A percentile compares a stretch with the other conserved stretches of the same genome.
phyloP scores from a whole-genome alignment of 2,329 filamentous ascomycete genomes.

The Aspergillus persii region DNA sequence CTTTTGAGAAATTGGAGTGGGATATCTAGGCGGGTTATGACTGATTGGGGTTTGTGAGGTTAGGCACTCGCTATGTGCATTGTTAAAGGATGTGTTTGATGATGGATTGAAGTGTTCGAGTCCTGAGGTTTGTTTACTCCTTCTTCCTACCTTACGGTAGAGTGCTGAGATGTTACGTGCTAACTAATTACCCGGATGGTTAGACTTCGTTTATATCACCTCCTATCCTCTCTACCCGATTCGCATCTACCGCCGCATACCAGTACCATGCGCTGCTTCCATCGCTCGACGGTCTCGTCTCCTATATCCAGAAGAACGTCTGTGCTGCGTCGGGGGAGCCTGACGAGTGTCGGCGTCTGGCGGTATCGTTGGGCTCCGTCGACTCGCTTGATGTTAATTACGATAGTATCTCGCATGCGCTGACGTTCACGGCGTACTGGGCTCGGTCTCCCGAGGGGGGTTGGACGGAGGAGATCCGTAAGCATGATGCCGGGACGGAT shows the following conservation, averaged over 20 bases:
- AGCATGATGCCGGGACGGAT: constrained; percentile 34
- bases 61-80: constrained; percentile 51
- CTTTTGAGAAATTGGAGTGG: too few relatives aligned
- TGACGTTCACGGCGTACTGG: constrained; percentile 68
- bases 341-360: constrained; percentile 50
- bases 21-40: too few relatives aligned
- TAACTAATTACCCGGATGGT: background rate
- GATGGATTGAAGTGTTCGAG: constrained; percentile 54
- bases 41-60: background rate
- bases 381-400: constrained; percentile 74
- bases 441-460: constrained; percentile 31
- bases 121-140: constrained; percentile 41
- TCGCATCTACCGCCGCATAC: constrained; percentile 60
- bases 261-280: constrained; percentile 71
- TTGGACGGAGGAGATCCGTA: constrained; percentile 49
- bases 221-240: constrained; percentile 56
- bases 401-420: constrained; percentile 63
- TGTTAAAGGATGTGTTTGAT: constrained; percentile 59
- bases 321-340: constrained; percentile 49
- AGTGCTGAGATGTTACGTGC: background rate
- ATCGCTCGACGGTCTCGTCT: constrained; percentile 54
- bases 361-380: constrained; percentile 52
- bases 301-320: constrained; percentile 52
- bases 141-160: background rate
- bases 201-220: constrained; percentile 59